Conservation (phyloP, 805 yeast species). For the Wickerhamiella azyma region DNA sequence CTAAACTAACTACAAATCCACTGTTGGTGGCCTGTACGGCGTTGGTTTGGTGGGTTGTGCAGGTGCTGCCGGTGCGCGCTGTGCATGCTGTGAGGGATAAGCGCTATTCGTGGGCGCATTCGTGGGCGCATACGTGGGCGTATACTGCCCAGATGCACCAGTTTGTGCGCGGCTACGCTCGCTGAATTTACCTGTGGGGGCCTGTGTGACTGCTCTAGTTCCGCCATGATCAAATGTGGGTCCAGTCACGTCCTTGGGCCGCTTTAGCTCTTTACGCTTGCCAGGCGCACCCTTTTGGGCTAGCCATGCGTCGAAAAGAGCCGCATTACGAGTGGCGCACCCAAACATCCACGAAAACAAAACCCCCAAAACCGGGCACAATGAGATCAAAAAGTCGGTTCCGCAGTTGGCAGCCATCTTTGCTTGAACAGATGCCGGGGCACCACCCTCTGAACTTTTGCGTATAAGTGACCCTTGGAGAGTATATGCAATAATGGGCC, state of each 20-base stretch:
- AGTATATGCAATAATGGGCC: conserved; percentile 69
- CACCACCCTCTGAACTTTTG: conserved; percentile 42
- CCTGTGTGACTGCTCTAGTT: too few relatives aligned
- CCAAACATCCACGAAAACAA: conserved; percentile 69
- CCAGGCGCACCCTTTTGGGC: conserved; percentile 14
- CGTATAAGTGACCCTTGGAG: conserved; percentile 57
- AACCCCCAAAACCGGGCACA: conserved; percentile 72
- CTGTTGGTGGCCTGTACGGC: neutral
- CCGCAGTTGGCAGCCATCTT: conserved; percentile 65
- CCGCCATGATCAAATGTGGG: neutral
- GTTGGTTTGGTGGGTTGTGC: neutral
- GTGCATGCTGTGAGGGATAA: neutral
- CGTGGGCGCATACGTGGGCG: neutral
- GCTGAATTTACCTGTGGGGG: too few relatives aligned
- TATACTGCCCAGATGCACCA: neutral
- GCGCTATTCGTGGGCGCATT: too few relatives aligned
- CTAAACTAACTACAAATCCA: neutral
- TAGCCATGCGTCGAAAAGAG: conserved; percentile 47
- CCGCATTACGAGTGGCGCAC: conserved; percentile 83
- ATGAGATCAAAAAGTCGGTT: conserved; percentile 57
- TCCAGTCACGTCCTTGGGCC: neutral
- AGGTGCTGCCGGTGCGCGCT: neutral
- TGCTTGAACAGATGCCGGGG: conserved; percentile 48
- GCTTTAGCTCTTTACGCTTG: neutral
- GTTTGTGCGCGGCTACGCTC: neutral